phyloP scores from a whole-genome alignment of 1,284 basidiomycete species.

The Sanghuangporus baumii region DNA sequence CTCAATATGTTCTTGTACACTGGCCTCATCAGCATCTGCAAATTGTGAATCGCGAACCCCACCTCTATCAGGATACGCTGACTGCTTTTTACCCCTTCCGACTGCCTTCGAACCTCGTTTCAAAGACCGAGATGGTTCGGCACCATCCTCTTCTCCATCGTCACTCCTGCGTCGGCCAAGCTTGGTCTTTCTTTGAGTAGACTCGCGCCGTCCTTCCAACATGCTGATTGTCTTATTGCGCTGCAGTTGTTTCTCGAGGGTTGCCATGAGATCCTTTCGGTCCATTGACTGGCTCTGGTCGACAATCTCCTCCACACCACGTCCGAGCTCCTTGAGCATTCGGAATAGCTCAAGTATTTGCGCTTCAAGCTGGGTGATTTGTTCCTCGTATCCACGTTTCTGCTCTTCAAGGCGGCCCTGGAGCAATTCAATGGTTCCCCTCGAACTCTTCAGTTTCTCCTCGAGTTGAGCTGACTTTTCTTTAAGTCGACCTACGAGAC shows the following conservation, averaged over 20 bases:
- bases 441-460: slow-evolving; percentile 73
- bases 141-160: slow-evolving; percentile 30
- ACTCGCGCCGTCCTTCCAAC: slow-evolving; percentile 65
- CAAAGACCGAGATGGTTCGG: slow-evolving; percentile 27
- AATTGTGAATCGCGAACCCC: slow-evolving; percentile 71
- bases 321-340: slow-evolving; percentile 82
- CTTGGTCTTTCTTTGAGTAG: slow-evolving; percentile 27
- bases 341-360: slow-evolving; percentile 93
- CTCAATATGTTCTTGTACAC: slow-evolving; percentile 80
- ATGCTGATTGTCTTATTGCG: slow-evolving; percentile 82
- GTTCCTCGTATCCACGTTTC: slow-evolving; percentile 80
- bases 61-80: slow-evolving; percentile 8
- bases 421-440: slow-evolving; percentile 71
- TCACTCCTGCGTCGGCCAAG: slow-evolving; percentile 17
- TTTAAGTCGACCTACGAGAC: slow-evolving; percentile 81
- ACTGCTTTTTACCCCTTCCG: slow-evolving; percentile 11
- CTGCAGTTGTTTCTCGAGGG: slow-evolving; percentile 79
- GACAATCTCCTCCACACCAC: slow-evolving; percentile 70
- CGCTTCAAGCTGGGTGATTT: slow-evolving; percentile 82
- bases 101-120: slow-evolving; percentile 21
- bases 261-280: slow-evolving; percentile 75
- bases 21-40: slow-evolving; percentile 87
- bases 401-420: slow-evolving; percentile 80
- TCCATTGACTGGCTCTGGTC: slow-evolving; percentile 65
- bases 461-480: slow-evolving; percentile 69